Evolutionary conservation across 352 stramenopile species (phyloP).

Genomic region (Globisporangium parvum): DNA sequence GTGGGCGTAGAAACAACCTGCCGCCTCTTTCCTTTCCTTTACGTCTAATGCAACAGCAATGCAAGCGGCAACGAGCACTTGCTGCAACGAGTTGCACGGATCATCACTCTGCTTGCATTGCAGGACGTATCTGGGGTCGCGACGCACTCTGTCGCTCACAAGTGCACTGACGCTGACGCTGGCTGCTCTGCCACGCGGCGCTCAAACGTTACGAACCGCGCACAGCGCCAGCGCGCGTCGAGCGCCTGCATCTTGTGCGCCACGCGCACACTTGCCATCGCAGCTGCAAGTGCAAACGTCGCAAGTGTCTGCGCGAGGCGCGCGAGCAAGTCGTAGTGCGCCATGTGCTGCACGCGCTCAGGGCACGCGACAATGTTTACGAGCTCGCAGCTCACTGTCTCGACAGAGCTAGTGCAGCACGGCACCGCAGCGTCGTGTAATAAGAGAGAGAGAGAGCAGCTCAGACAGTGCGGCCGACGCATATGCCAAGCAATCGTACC

Average conservation of each 20-base stretch:
- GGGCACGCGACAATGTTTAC: slow-evolving; percentile 39
- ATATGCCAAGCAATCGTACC: slow-evolving; percentile 25
- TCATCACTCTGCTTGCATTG: too few relatives aligned
- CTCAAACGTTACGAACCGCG: slow-evolving; percentile 38
- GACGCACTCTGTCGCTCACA: slow-evolving; percentile 1
- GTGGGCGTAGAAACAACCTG: background rate
- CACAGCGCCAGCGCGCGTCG: slow-evolving; percentile 27
- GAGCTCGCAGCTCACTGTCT: slow-evolving; percentile 24
- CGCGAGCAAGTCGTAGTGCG: slow-evolving; percentile 31
- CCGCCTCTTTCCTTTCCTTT: too few relatives aligned
- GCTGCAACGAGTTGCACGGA: too few relatives aligned
- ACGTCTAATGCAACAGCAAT: too few relatives aligned
- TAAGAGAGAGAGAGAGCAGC: background rate
- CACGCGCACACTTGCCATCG: slow-evolving; percentile 31
- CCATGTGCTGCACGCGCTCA: slow-evolving; percentile 18
- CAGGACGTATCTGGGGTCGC: too few relatives aligned
- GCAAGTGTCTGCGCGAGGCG: slow-evolving; percentile 34
- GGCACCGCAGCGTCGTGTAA: background rate
- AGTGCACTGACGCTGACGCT: slow-evolving; percentile 3
- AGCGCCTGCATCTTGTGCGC: slow-evolving; percentile 38
- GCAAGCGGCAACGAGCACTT: too few relatives aligned
- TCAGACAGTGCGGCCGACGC: background rate
- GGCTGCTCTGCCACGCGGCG: slow-evolving; percentile 10
- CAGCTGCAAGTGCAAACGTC: slow-evolving; percentile 33
- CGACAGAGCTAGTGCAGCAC: slow-evolving; percentile 26